phyloP scores from a whole-genome alignment of 2,329 filamentous ascomycete genomes.

The Neoscytalidium dimidiatum region DNA sequence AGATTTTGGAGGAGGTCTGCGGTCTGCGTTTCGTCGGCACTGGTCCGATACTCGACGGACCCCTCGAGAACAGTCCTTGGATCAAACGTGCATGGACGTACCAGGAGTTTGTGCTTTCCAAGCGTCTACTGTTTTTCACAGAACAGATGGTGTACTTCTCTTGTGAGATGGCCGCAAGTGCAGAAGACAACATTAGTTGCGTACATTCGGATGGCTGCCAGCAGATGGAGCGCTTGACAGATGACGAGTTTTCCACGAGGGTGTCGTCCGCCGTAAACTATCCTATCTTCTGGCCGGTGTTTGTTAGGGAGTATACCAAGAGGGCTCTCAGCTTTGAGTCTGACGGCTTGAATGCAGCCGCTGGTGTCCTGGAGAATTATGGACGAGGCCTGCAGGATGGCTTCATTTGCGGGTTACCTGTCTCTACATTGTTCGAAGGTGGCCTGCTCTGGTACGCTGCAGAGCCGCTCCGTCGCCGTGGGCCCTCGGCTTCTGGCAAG shows the following conservation, averaged over 20 bases:
- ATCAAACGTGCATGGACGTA: background rate
- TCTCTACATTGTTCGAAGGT: background rate
- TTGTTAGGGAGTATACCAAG: background rate
- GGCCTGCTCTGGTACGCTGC: background rate
- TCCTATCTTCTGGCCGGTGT: background rate
- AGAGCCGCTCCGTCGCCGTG: background rate
- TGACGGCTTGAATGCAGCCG: background rate
- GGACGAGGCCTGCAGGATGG: background rate
- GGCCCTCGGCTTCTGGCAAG: background rate
- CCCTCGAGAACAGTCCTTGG: background rate
- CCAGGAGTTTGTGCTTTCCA: background rate
- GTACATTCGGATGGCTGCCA: background rate
- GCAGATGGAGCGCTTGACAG: background rate
- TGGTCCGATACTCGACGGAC: background rate
- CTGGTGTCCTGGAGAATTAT: background rate
- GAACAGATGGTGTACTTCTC: background rate
- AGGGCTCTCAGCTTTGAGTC: background rate
- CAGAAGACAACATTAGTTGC: background rate
- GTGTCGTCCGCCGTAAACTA: background rate
- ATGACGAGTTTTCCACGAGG: background rate
- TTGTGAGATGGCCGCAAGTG: background rate
- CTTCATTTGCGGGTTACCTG: background rate
- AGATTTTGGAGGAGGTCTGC: background rate
- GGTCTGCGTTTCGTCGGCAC: background rate
- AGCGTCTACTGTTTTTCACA: background rate